These are phyloP conservation scores for Nitzschia sp. DNA, from an alignment of 108 stramenopile genomes.

Conservation along the genomic window DNA sequence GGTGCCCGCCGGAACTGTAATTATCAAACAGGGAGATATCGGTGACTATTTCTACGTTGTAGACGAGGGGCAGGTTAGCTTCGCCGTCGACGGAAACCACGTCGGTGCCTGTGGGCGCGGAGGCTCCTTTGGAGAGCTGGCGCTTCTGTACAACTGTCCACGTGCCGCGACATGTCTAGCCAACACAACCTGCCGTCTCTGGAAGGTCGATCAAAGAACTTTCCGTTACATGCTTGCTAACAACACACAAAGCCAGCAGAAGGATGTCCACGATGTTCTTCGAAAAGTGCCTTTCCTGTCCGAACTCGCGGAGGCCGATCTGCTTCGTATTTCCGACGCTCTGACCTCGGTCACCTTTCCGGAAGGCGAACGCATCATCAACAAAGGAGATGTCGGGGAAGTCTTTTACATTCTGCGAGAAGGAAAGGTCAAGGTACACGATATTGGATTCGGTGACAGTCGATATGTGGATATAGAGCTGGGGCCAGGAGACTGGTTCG, in stretches of 20 bases:
- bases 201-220: constrained; percentile 87
- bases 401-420: constrained; percentile 93
- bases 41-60: constrained; percentile 92
- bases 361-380: constrained; percentile 86
- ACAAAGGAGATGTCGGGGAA: constrained; percentile 93
- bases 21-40: constrained; percentile 88
- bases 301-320: constrained; percentile 68
- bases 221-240: constrained; percentile 92
- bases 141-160: constrained; percentile 88
- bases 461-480: constrained; percentile 74
- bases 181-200: constrained; percentile 80
- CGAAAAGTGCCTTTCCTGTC: constrained; percentile 78
- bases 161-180: constrained; percentile 89
- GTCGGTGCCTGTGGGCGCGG: constrained; percentile 82
- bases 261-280: constrained; percentile 71
- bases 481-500: constrained; percentile 92
- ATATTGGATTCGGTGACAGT: constrained; percentile 87
- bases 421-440: constrained; percentile 86
- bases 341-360: constrained; percentile 79
- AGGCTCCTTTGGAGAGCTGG: constrained; percentile 89
- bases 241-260: constrained; percentile 67
- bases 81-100: constrained; percentile 84
- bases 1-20: constrained; percentile 78
- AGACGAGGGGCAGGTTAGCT: constrained; percentile 84
- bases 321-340: constrained; percentile 81